Evolutionary conservation across 1,139 yeast genomes (phyloP).

Genomic region (Sugiyamaella pinicola): DNA sequence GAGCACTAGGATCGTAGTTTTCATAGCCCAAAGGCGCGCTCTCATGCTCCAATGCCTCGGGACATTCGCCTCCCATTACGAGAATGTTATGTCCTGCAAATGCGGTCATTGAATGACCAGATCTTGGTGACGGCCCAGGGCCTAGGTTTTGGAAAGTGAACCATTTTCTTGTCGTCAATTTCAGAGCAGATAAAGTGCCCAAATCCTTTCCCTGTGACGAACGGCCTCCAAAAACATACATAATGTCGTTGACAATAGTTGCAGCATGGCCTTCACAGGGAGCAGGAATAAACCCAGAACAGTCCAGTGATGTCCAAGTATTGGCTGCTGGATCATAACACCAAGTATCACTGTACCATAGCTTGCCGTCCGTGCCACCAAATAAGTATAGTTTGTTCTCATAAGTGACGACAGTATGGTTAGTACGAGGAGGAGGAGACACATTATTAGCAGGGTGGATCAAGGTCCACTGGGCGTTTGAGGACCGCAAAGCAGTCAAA

Average conservation of each 20-base stretch:
- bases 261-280: slow-evolving; percentile 94
- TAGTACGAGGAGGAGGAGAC: slow-evolving; percentile 78
- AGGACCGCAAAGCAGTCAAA: slow-evolving; percentile 80
- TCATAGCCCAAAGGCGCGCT: slow-evolving; percentile 22
- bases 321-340: slow-evolving; percentile 70
- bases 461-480: slow-evolving; percentile 82
- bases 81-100: slow-evolving; percentile 68
- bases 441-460: slow-evolving; percentile 53
- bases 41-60: slow-evolving; percentile 36
- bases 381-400: slow-evolving; percentile 85
- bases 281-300: slow-evolving; percentile 69
- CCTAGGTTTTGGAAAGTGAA: slow-evolving; percentile 59
- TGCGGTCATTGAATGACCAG: slow-evolving; percentile 91
- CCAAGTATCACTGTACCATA: slow-evolving; percentile 79
- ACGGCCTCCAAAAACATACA: slow-evolving; percentile 92
- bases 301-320: slow-evolving; percentile 59
- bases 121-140: slow-evolving; percentile 77
- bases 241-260: slow-evolving; percentile 71
- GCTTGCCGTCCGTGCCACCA: slow-evolving; percentile 85
- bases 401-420: slow-evolving; percentile 84
- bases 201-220: slow-evolving; percentile 72
- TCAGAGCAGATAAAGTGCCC: slow-evolving; percentile 72
- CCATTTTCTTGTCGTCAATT: slow-evolving; percentile 74
- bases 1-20: slow-evolving; percentile 10
- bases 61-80: slow-evolving; percentile 85